A percentile compares a stretch with the other conserved stretches of the same genome.
Evolutionary conservation across 768 basidiomycete species (phyloP).

Genomic region (Pulveroboletus frians): DNA sequence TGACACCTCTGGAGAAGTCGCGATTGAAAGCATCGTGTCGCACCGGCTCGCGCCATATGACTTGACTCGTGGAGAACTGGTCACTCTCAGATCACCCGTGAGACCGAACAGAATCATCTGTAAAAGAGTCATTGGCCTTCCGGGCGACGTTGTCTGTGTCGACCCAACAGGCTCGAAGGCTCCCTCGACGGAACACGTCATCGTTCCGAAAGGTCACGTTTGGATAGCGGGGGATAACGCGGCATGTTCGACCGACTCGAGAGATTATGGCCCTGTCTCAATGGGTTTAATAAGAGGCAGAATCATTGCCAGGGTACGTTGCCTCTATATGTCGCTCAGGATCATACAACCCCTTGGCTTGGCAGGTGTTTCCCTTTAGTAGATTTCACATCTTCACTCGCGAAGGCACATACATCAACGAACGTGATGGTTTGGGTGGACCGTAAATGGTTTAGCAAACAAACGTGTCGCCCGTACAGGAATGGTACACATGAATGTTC

Average conservation of each 20-base stretch:
- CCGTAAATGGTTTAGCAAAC: not conserved
- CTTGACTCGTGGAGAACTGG: slow-evolving; percentile 69
- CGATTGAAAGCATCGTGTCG: slow-evolving; percentile 59
- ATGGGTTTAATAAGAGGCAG: slow-evolving; percentile 69
- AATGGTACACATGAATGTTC: not conserved
- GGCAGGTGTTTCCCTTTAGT: slow-evolving; percentile 28
- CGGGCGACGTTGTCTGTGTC: slow-evolving; percentile 84
- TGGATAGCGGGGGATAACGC: slow-evolving; percentile 94
- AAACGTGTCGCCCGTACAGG: not conserved
- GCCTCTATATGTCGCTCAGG: not conserved
- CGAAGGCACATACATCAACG: slow-evolving; percentile 19
- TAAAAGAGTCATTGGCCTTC: slow-evolving; percentile 86
- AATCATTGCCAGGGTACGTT: slow-evolving; percentile 57
- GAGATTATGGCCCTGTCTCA: slow-evolving; percentile 89
- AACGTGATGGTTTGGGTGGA: slow-evolving; percentile 1
- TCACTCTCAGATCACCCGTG: slow-evolving; percentile 67
- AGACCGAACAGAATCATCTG: slow-evolving; percentile 66
- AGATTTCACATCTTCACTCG: slow-evolving; percentile 26
- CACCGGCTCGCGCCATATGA: slow-evolving; percentile 44
- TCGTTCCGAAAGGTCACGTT: slow-evolving; percentile 79
- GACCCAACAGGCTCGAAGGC: slow-evolving; percentile 72
- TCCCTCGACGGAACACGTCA: slow-evolving; percentile 65
- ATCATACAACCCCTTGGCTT: slow-evolving; percentile 1
- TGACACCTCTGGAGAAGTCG: slow-evolving; percentile 50
- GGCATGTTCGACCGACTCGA: slow-evolving; percentile 77